phyloP scores from a whole-genome alignment of 305 asterid genomes.

The Striga hermonthica region DNA sequence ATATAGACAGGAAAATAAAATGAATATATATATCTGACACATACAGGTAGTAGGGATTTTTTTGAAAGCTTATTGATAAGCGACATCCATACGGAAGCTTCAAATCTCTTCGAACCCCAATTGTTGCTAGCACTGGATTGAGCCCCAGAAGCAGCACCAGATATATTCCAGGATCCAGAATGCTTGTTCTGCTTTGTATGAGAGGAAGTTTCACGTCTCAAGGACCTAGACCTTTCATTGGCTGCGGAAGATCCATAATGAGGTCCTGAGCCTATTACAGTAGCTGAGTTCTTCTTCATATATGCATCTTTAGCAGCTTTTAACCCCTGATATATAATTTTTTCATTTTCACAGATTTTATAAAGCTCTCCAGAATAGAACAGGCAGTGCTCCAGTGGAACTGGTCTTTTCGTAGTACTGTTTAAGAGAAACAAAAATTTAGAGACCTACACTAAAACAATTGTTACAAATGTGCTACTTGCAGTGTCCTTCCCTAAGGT shows the following conservation, averaged over 20 bases:
- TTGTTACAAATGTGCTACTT: conserved; percentile 15
- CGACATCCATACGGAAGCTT: conserved; percentile 76
- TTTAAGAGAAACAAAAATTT: conserved; percentile 30
- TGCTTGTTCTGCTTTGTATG: conserved; percentile 73
- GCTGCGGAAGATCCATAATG: conserved; percentile 52
- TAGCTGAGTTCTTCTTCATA: conserved; percentile 53
- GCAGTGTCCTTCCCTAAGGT: conserved; percentile 23
- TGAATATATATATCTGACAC: conserved; percentile 34
- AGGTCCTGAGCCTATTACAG: conserved; percentile 46
- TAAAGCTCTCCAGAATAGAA: conserved; percentile 92
- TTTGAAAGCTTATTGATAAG: conserved; percentile 78
- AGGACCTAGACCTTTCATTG: conserved; percentile 61
- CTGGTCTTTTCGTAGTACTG: conserved; percentile 98
- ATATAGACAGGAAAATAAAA: conserved; percentile 26
- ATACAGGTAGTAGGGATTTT: conserved; percentile 85
- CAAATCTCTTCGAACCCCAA: conserved; percentile 79
- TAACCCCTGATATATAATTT: conserved; percentile 73
- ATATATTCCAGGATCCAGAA: conserved; percentile 55
- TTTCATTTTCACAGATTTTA: conserved; percentile 84
- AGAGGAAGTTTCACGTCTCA: conserved; percentile 51
- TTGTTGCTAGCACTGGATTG: conserved; percentile 49
- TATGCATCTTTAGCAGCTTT: conserved; percentile 80
- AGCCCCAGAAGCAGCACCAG: conserved; percentile 53
- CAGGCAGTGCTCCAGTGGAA: conserved; percentile 93
- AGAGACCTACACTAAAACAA: conserved; percentile 11